Conservation (phyloP, 2,329 filamentous ascomycete genomes). For the Neonectria sp. region DNA sequence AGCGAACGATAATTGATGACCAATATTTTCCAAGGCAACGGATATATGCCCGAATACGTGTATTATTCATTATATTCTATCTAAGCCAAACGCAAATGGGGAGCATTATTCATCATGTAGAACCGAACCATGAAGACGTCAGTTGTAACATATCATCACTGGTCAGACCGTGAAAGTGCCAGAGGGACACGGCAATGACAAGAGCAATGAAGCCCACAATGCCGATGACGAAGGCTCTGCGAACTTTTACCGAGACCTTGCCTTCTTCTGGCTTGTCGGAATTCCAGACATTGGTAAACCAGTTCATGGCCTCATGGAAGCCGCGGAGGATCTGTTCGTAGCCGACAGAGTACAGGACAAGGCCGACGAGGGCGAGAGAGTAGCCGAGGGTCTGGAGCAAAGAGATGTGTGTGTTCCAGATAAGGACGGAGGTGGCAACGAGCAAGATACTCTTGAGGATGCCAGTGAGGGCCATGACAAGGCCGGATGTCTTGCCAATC, state of each 20-base stretch:
- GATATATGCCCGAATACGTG: conserved; percentile 20
- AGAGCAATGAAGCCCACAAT: conserved; percentile 46
- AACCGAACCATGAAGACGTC: conserved; percentile 44
- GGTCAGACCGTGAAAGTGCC: conserved; percentile 43
- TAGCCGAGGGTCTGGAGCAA: conserved; percentile 84
- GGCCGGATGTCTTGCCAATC: conserved; percentile 90
- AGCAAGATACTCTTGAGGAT: conserved; percentile 92
- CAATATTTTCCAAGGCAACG: neutral
- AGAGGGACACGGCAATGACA: conserved; percentile 46
- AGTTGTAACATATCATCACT: conserved; percentile 32
- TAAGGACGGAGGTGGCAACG: conserved; percentile 81
- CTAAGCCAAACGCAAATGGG: conserved; percentile 31
- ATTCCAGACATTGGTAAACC: conserved; percentile 42
- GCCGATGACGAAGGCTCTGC: conserved; percentile 42
- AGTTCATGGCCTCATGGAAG: conserved; percentile 41
- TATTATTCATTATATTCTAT: conserved; percentile 40
- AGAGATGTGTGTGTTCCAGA: conserved; percentile 82
- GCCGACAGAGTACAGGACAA: conserved; percentile 65
- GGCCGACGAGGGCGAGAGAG: conserved; percentile 73
- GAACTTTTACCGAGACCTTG: conserved; percentile 39
- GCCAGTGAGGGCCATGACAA: conserved; percentile 88
- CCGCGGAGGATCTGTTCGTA: conserved; percentile 52
- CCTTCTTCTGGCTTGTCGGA: conserved; percentile 39
- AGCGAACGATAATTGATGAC: neutral
- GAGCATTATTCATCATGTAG: conserved; percentile 24